A percentile compares a stretch with the other conserved stretches of the same genome.
Evolutionary conservation across 1,284 basidiomycete species (phyloP).

Genomic region (Heterobasidion occidentale): DNA sequence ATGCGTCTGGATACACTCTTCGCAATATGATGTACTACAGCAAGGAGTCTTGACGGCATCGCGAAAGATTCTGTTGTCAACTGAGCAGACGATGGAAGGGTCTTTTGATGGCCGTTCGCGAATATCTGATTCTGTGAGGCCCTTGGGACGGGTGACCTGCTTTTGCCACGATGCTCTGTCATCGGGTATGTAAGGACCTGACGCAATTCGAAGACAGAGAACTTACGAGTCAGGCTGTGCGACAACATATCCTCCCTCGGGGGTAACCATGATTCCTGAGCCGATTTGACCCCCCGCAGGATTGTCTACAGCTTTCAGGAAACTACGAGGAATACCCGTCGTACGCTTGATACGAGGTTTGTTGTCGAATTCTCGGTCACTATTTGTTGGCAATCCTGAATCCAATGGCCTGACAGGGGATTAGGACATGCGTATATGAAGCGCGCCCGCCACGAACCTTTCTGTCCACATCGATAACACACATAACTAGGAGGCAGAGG

Average conservation of each 20-base stretch:
- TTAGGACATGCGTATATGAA: conserved; percentile 4
- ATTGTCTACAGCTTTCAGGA: conserved; percentile 93
- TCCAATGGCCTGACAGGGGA: conserved; percentile 81
- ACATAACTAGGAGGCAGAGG: conserved; percentile 91
- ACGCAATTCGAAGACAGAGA: background rate
- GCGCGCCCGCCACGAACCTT: conserved; percentile 54
- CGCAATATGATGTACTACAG: conserved; percentile 85
- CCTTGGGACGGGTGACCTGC: conserved; percentile 73
- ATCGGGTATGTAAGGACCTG: background rate
- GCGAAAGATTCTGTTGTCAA: conserved; percentile 85
- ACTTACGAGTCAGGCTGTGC: conserved; percentile 89
- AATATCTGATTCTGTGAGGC: conserved; percentile 77
- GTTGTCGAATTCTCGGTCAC: conserved; percentile 91
- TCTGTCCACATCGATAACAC: conserved; percentile 98
- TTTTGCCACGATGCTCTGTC: conserved; percentile 86
- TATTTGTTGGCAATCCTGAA: conserved; percentile 97
- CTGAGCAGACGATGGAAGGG: conserved; percentile 70
- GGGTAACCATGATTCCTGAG: conserved; percentile 92
- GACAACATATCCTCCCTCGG: conserved; percentile 93
- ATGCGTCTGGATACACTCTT: conserved; percentile 90
- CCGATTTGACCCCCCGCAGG: conserved; percentile 68
- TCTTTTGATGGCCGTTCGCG: conserved; percentile 80
- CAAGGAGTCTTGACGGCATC: conserved; percentile 90
- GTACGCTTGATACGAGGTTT: conserved; percentile 95
- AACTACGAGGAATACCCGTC: conserved; percentile 95